Evolutionary conservation across 495 filamentous ascomycete genomes (phyloP).

Genomic region (Thozetella sp.): DNA sequence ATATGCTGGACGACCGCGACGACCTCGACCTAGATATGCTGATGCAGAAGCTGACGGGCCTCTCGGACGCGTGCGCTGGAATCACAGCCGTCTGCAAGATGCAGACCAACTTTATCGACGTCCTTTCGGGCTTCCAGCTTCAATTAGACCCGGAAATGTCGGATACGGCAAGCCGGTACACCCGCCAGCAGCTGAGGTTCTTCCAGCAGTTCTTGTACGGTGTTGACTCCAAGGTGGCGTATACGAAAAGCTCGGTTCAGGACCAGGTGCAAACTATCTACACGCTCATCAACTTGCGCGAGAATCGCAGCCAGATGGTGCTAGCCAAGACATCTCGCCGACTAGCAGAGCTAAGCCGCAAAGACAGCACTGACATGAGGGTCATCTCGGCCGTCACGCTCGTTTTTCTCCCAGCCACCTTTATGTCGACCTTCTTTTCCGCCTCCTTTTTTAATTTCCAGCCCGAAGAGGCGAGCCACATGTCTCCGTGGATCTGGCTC

Average conservation of each 20-base stretch:
- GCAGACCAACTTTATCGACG: background rate
- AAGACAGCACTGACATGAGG: slow-evolving; percentile 29
- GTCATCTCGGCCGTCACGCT: slow-evolving; percentile 20
- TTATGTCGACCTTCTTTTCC: slow-evolving; percentile 5
- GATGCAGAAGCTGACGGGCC: background rate
- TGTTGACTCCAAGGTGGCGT: background rate
- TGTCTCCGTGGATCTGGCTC: background rate
- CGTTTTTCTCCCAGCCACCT: slow-evolving; percentile 22
- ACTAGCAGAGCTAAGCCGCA: background rate
- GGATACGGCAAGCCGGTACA: background rate
- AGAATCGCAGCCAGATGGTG: slow-evolving; percentile 1
- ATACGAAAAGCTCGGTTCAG: background rate
- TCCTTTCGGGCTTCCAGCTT: background rate
- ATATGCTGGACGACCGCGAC: background rate
- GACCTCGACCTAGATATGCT: slow-evolving; percentile 2
- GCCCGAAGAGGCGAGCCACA: background rate
- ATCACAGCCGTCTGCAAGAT: background rate
- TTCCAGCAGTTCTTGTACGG: background rate
- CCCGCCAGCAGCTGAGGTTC: background rate
- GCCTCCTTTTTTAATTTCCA: slow-evolving; percentile 2
- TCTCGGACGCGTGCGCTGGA: background rate
- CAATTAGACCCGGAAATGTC: background rate
- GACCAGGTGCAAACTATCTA: background rate
- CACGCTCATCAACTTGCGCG: background rate
- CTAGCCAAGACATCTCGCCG: background rate